Evolutionary conservation across 108 stramenopile genomes (phyloP), one percentile per base, ranked within the genome.

Genomic region (Skeletonema potamos): DNA sequence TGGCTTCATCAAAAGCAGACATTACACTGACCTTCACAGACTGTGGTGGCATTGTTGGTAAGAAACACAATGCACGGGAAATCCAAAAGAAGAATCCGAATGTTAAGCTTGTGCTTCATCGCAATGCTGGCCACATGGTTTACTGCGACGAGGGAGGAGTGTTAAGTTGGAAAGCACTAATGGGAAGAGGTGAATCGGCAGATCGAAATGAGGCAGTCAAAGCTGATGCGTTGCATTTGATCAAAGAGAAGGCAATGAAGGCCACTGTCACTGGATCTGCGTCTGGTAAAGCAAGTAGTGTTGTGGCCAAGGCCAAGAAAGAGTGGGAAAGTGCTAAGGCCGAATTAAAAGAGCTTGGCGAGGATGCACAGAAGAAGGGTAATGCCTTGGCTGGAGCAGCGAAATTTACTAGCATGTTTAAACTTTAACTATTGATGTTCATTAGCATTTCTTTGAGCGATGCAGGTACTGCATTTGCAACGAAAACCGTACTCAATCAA

Each of bases 51-150:
- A 66, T 74, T 32, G 58, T 51, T 51, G 22, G 46, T n/a, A 66
- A 66, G 43, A 57, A 15, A 27, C 74, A 74, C 37, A 60, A 66
- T 36, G 74, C 46, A 24, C 56, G 74, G 13, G 74, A 60, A 60
- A 74, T 74, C 39, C 74, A 74, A 62, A 74, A 54, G 66, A 66
- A 61, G 8, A 74, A 74, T 61, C 74, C 74, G 17, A 67, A 48
- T 6, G 27, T 33, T 0, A 74, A 74, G n/a, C 58, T 74, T 10
- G 36, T 74, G 12, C 27, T 74, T 4, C 74, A 74, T 66, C 64
- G 74, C 15, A 74, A 74, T 62, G 22, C 74, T 27, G 54, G 36
- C 9, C 74, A 74, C 51, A 66, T 74, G 64, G 74, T 74, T 0
- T 74, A 74, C 30, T 60, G 58, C n/a, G 74, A 74, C 44, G 74